Percentiles rank a stretch among this genome's conserved stretches.
Evolutionary conservation across 1,139 yeast species (phyloP).

Genomic region (Yamadazyma trypodendri): DNA sequence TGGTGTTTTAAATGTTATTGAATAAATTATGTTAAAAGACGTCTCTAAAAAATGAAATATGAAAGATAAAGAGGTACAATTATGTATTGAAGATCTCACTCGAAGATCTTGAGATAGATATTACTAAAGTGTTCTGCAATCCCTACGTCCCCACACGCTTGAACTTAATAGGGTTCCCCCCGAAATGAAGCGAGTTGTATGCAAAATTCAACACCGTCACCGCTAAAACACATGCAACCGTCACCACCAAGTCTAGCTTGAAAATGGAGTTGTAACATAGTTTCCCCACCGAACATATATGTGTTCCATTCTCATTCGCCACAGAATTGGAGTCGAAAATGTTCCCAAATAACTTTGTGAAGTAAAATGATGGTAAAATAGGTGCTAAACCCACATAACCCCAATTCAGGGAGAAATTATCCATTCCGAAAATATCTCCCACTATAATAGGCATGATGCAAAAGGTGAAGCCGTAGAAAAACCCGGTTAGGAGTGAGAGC

Average conservation of each 20-base stretch:
- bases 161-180: too few species aligned
- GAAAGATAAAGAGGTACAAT: too few species aligned
- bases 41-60: too few species aligned
- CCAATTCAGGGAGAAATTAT: constrained; percentile 55
- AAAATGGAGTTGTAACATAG: constrained; percentile 47
- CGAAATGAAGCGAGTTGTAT: constrained; percentile 7
- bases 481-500: constrained; percentile 47
- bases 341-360: constrained; percentile 52
- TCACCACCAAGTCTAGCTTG: constrained; percentile 31
- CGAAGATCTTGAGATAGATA: too few species aligned
- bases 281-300: constrained; percentile 37
- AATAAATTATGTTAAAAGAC: too few species aligned
- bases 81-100: too few species aligned
- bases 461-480: constrained; percentile 58
- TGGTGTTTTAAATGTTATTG: too few species aligned
- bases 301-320: constrained; percentile 16
- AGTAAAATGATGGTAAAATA: constrained; percentile 47
- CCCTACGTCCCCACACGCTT: too few species aligned
- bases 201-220: constrained; percentile 28
- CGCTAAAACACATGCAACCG: constrained; percentile 22
- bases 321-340: constrained; percentile 47
- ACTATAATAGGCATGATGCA: constrained; percentile 59
- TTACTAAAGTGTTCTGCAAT: too few species aligned
- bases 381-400: constrained; percentile 57
- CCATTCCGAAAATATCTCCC: constrained; percentile 57